Conservation (phyloP, 495 filamentous ascomycete genomes). For the Tuber calosporum region DNA sequence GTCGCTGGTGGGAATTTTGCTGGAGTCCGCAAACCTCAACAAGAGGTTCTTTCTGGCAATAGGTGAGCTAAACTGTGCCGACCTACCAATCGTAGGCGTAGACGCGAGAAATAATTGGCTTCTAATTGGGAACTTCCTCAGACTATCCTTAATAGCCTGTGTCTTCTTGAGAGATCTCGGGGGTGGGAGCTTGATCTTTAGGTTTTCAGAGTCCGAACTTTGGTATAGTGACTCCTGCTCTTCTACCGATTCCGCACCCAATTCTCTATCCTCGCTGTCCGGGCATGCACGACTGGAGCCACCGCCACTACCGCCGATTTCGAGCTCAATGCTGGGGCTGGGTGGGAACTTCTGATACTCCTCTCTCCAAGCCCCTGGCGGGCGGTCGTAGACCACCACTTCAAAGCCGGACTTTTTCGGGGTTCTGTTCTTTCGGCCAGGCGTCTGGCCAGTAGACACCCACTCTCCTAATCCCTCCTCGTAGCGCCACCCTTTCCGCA, state of each 20-base stretch:
- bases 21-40: background rate
- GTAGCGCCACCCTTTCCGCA: slow-evolving; percentile 37
- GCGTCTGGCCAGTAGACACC: slow-evolving; percentile 38
- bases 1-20: background rate
- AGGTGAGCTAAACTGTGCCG: background rate
- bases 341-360: slow-evolving; percentile 7
- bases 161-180: slow-evolving; percentile 11
- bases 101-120: background rate
- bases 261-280: background rate
- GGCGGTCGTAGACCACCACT: slow-evolving; percentile 9
- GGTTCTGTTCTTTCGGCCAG: slow-evolving; percentile 13
- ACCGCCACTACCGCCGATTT: background rate
- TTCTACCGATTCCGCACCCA: background rate
- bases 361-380: slow-evolving; percentile 9
- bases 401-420: slow-evolving; percentile 4
- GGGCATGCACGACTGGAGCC: background rate
- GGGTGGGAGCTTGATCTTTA: background rate
- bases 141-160: background rate
- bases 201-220: background rate
- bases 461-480: slow-evolving; percentile 39
- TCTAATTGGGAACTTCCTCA: background rate
- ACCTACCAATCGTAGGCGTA: background rate
- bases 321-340: background rate
- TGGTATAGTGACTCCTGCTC: background rate
- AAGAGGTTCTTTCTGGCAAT: background rate